Evolutionary conservation across 2,329 filamentous ascomycete genomes (phyloP).

Genomic region (Boeremia lycopersici): DNA sequence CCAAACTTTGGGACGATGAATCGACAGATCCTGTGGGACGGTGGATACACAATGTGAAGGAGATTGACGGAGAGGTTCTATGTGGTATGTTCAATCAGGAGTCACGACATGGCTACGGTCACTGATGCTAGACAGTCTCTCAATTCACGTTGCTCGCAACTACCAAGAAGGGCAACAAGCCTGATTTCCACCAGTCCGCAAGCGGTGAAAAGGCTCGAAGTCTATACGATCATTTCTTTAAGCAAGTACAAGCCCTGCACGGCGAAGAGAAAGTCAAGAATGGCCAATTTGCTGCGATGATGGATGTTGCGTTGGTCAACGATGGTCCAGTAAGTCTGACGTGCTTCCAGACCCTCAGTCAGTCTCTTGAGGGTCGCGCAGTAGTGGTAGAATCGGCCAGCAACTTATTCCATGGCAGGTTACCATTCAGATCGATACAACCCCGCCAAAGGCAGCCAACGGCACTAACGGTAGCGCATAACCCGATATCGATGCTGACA

Average conservation of each 20-base stretch:
- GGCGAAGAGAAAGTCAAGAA: slow-evolving; percentile 79
- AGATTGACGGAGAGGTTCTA: slow-evolving; percentile 90
- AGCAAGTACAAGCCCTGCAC: slow-evolving; percentile 76
- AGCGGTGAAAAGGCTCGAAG: slow-evolving; percentile 76
- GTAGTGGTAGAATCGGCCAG: neutral
- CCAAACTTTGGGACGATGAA: slow-evolving; percentile 90
- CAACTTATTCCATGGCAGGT: slow-evolving; percentile 44
- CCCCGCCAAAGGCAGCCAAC: slow-evolving; percentile 49
- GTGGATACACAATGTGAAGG: slow-evolving; percentile 89
- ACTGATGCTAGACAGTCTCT: slow-evolving; percentile 67
- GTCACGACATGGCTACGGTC: too few relatives aligned
- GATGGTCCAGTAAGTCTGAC: slow-evolving; percentile 74
- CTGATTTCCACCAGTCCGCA: slow-evolving; percentile 90
- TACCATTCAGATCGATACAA: slow-evolving; percentile 56
- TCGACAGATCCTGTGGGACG: slow-evolving; percentile 61
- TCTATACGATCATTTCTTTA: slow-evolving; percentile 84
- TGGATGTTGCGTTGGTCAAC: slow-evolving; percentile 93
- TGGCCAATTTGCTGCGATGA: slow-evolving; percentile 98
- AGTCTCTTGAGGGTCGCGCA: neutral
- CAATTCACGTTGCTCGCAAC: slow-evolving; percentile 94
- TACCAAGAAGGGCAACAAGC: slow-evolving; percentile 95
- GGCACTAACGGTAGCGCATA: slow-evolving; percentile 16
- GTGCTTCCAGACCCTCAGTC: slow-evolving; percentile 59
- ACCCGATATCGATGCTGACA: slow-evolving; percentile 50
- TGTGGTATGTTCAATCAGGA: slow-evolving; percentile 68